Conservation (phyloP, 495 filamentous ascomycete genomes). For the Delitschia confertaspora region DNA sequence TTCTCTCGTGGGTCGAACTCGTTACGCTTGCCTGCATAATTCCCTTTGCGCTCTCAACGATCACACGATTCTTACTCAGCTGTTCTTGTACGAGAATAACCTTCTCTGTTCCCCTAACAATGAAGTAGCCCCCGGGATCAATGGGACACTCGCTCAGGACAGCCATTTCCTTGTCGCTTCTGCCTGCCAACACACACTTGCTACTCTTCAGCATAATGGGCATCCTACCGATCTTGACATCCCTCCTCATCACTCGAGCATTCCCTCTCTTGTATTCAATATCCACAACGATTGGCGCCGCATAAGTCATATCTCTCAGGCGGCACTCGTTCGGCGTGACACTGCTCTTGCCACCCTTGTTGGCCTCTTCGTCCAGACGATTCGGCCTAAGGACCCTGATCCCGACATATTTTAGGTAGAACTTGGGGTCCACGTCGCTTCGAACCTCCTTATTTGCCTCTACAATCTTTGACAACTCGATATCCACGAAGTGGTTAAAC, state of each 20-base stretch:
- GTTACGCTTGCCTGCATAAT: conserved; percentile 94
- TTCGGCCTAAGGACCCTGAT: conserved; percentile 75
- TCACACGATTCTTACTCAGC: conserved; percentile 95
- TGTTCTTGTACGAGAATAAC: conserved; percentile 98
- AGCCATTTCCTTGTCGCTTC: conserved; percentile 75
- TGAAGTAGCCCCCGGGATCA: conserved; percentile 96
- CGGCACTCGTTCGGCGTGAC: conserved; percentile 90
- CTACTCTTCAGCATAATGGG: conserved; percentile 95
- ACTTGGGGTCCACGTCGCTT: conserved; percentile 80
- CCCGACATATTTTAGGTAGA: conserved; percentile 79
- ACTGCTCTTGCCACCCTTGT: conserved; percentile 45
- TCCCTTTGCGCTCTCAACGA: conserved; percentile 88
- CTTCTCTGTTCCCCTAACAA: conserved; percentile 79
- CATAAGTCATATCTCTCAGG: conserved; percentile 89
- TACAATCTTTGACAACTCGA: conserved; percentile 92
- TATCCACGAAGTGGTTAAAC: conserved; percentile 93
- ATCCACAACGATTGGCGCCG: conserved; percentile 84
- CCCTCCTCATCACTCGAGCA: conserved; percentile 55
- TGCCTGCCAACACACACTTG: conserved; percentile 75
- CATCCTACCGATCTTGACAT: conserved; percentile 76
- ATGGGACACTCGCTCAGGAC: conserved; percentile 85
- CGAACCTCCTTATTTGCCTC: conserved; percentile 73
- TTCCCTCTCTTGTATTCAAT: conserved; percentile 74
- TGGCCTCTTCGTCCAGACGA: conserved; percentile 61
- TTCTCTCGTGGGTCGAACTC: conserved; percentile 83